A percentile compares a stretch with the other conserved stretches of the same genome.
These are phyloP conservation scores for Taphrina betulina DNA, from an alignment of 1,139 yeast genomes.

Conservation along the genomic window DNA sequence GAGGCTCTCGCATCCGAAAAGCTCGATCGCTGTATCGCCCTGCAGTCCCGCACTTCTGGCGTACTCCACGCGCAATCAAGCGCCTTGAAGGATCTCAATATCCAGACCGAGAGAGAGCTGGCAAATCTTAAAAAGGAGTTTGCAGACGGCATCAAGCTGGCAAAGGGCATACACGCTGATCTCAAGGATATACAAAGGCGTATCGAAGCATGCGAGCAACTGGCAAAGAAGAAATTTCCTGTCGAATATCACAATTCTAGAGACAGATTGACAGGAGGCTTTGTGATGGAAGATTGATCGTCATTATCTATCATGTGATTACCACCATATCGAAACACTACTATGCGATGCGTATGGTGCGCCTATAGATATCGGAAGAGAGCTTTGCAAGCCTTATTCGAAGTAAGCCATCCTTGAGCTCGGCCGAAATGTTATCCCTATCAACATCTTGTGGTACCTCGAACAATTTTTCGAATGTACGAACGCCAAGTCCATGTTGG, in stretches of 20 bases:
- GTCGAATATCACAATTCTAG: constrained; percentile 18
- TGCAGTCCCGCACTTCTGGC: constrained; percentile 26
- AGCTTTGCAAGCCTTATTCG: constrained; percentile 7
- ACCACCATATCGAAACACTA: no score
- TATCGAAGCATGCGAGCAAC: constrained; percentile 18
- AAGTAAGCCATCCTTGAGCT: constrained; percentile 7
- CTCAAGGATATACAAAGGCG: constrained; percentile 12
- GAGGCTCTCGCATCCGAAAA: constrained; percentile 11
- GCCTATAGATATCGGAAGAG: neutral
- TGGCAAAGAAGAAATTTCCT: constrained; percentile 12
- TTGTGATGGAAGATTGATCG: neutral
- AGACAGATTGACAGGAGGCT: constrained; percentile 2
- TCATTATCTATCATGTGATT: no score
- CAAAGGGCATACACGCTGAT: constrained; percentile 4
- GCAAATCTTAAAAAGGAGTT: constrained; percentile 15
- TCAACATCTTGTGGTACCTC: constrained; percentile 4
- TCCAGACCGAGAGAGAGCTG: neutral
- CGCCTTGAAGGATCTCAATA: constrained; percentile 10
- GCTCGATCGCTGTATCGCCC: constrained; percentile 23
- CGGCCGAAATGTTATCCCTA: constrained; percentile 6
- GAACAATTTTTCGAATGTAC: neutral
- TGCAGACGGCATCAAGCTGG: constrained; percentile 16
- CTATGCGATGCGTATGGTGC: neutral
- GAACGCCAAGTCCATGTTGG: no score
- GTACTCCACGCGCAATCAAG: neutral